Percentiles rank a stretch among this genome's conserved stretches.
Conservation (phyloP, 768 basidiomycete species). For the Mrakia hoshinonis region DNA sequence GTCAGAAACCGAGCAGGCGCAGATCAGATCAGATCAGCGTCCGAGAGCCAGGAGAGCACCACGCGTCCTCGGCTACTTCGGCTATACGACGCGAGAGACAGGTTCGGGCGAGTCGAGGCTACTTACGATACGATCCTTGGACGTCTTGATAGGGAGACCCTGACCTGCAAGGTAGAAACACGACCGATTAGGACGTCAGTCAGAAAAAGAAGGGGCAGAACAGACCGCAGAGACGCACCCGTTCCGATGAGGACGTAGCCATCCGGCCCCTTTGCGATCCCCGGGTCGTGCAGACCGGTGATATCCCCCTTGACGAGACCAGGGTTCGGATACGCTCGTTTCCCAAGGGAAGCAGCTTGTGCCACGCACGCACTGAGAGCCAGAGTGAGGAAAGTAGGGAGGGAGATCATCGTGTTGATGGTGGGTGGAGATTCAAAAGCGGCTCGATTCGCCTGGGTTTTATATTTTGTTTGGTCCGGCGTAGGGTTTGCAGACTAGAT, state of each 20-base stretch:
- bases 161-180: background rate
- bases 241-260: conserved; percentile 10
- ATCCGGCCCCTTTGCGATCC: background rate
- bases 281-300: conserved; percentile 11
- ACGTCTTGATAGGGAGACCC: conserved; percentile 11
- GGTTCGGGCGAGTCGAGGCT: background rate
- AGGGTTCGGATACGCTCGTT: background rate
- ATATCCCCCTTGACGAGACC: background rate
- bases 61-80: too few species aligned
- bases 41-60: background rate
- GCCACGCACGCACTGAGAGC: too few species aligned
- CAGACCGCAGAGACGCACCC: background rate
- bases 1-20: background rate
- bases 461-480: too few species aligned
- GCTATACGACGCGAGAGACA: background rate
- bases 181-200: background rate
- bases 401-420: too few species aligned
- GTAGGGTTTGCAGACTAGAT: too few species aligned
- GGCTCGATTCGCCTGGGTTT: too few species aligned
- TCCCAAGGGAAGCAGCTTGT: too few species aligned
- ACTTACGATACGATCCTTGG: conserved; percentile 8
- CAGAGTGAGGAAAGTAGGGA: background rate
- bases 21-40: background rate
- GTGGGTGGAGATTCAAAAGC: too few species aligned
- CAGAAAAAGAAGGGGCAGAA: background rate